Conservation (phyloP, 164 flowering plant genomes). For the Magnolia sinica region DNA sequence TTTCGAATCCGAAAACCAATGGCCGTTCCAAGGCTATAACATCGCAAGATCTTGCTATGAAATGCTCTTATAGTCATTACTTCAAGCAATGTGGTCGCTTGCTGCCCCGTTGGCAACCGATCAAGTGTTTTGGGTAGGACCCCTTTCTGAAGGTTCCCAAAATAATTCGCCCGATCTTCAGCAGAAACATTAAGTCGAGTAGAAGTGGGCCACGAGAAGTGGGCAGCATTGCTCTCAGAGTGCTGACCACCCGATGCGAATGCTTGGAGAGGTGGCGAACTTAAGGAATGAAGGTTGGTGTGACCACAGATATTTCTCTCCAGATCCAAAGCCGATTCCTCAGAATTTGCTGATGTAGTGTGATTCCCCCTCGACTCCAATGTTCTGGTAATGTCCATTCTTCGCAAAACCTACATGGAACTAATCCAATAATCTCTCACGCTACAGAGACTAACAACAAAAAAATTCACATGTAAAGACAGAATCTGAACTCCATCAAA, state of each 20-base stretch:
- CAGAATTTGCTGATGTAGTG: slow-evolving; percentile 73
- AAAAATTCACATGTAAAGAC: neutral
- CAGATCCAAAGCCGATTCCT: slow-evolving; percentile 77
- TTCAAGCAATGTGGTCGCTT: slow-evolving; percentile 87
- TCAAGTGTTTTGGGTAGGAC: slow-evolving; percentile 77
- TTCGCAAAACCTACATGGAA: slow-evolving; percentile 35
- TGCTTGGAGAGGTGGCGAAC: slow-evolving; percentile 65
- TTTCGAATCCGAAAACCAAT: slow-evolving; percentile 76
- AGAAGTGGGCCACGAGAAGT: slow-evolving; percentile 93
- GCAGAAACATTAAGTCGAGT: slow-evolving; percentile 73
- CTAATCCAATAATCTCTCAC: slow-evolving; percentile 8
- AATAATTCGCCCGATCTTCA: slow-evolving; percentile 86
- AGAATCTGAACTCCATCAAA: neutral
- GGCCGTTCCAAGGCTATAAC: slow-evolving; percentile 86
- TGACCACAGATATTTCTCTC: slow-evolving; percentile 58
- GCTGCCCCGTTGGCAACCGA: slow-evolving; percentile 72
- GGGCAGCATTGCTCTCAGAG: slow-evolving; percentile 82
- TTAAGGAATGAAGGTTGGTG: slow-evolving; percentile 45
- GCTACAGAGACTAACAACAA: neutral
- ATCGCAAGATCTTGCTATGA: slow-evolving; percentile 89
- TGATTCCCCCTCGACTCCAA: slow-evolving; percentile 50
- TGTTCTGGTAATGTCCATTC: slow-evolving; percentile 44
- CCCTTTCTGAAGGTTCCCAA: slow-evolving; percentile 85
- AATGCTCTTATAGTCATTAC: slow-evolving; percentile 95
- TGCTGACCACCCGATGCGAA: slow-evolving; percentile 71